These are phyloP conservation scores for Ogataea paraovalis DNA, from an alignment of 805 yeast genomes.

Conservation along the genomic window DNA sequence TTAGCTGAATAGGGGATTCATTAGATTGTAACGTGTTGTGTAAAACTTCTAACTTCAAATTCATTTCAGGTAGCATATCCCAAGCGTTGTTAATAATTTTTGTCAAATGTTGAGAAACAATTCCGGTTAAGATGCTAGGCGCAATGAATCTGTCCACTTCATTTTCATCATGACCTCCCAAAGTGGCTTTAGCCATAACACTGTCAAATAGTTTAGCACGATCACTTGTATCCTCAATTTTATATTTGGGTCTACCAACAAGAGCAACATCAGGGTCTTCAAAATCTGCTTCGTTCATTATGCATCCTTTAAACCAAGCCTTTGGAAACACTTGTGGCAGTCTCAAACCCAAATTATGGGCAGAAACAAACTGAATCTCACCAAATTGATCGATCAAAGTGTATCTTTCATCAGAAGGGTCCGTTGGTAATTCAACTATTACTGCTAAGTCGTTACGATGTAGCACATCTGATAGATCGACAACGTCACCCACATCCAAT, in stretches of 20 bases:
- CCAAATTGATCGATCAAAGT: conserved; percentile 58
- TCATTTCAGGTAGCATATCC: conserved; percentile 29
- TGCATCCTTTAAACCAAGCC: conserved; percentile 29
- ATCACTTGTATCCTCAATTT: conserved; percentile 28
- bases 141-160: conserved; percentile 27
- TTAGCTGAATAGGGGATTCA: conserved; percentile 39
- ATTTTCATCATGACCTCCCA: conserved; percentile 1
- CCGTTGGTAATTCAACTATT: conserved; percentile 49
- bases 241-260: conserved; percentile 33
- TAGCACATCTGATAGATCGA: conserved; percentile 41
- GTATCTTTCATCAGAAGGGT: conserved; percentile 48
- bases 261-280: conserved; percentile 17
- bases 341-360: conserved; percentile 42
- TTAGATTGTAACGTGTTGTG: conserved; percentile 33
- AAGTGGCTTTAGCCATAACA: conserved; percentile 18
- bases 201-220: conserved; percentile 27
- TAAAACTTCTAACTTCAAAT: conserved; percentile 32
- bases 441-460: conserved; percentile 47
- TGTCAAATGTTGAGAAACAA: conserved; percentile 27
- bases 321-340: conserved; percentile 51
- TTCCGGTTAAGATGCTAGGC: conserved; percentile 30
- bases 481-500: conserved; percentile 59
- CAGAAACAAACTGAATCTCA: conserved; percentile 45
- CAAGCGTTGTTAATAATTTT: conserved; percentile 26
- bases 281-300: conserved; percentile 28